Conservation (phyloP, 2,329 filamentous ascomycete species). For the Ceratocystis lukuohia region DNA sequence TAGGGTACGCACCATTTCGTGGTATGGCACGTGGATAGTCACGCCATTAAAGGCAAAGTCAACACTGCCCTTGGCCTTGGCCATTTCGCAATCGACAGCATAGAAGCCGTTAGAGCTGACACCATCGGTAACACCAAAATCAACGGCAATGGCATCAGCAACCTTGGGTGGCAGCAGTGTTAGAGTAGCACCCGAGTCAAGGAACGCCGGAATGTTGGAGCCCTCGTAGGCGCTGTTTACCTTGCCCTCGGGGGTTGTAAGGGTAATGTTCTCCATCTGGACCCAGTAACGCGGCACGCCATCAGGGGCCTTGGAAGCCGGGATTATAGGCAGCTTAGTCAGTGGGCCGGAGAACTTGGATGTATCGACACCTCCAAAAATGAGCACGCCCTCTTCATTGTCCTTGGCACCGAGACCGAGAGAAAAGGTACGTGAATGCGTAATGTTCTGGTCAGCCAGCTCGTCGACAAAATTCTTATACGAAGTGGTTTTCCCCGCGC, state of each 20-base stretch:
- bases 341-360: constrained; percentile 50
- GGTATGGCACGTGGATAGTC: constrained; percentile 37
- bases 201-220: constrained; percentile 42
- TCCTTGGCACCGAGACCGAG: constrained; percentile 51
- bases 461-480: constrained; percentile 42
- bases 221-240: constrained; percentile 26
- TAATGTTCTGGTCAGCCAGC: constrained; percentile 38
- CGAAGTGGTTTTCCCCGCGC: constrained; percentile 32
- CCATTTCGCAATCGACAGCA: constrained; percentile 33
- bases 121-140: constrained; percentile 32
- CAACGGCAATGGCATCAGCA: constrained; percentile 35
- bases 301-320: constrained; percentile 41
- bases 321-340: constrained; percentile 47
- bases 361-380: constrained; percentile 56
- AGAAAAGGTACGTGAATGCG: constrained; percentile 49
- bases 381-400: constrained; percentile 46
- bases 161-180: constrained; percentile 50
- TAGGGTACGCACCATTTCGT: constrained; percentile 29
- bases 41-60: constrained; percentile 38
- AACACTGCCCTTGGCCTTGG: constrained; percentile 31
- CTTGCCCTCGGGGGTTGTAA: constrained; percentile 29
- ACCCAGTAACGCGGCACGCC: constrained; percentile 40
- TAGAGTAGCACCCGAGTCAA: constrained; percentile 58
- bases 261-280: constrained; percentile 32
- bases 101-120: constrained; percentile 34